Percentiles rank a stretch among this genome's conserved stretches.
Evolutionary conservation across 164 flowering plant species (phyloP).

Genomic region (Chimonanthus praecox): DNA sequence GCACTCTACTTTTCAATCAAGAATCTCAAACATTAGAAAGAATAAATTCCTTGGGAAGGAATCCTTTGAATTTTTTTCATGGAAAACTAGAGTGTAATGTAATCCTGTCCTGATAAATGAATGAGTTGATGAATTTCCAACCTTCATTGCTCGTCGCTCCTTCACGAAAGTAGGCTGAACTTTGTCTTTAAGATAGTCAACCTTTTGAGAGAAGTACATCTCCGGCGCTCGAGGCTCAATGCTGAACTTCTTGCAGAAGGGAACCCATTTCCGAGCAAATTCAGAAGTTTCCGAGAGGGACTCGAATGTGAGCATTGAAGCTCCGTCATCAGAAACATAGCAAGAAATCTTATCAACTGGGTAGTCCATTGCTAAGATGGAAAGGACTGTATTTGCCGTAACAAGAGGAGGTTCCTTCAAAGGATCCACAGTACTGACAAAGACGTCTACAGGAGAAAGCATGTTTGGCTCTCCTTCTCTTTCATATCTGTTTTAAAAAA

Average conservation of each 20-base stretch:
- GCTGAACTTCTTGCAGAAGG: conserved; percentile 80
- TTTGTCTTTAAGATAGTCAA: conserved; percentile 91
- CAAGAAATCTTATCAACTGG: conserved; percentile 89
- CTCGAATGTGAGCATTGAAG: conserved; percentile 90
- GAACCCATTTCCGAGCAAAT: conserved; percentile 92
- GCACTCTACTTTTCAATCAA: no score
- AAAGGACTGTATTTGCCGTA: conserved; percentile 77
- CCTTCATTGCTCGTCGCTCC: conserved; percentile 97
- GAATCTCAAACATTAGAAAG: no score
- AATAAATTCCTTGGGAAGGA: no score
- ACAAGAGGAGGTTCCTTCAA: conserved; percentile 94
- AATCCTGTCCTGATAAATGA: no score
- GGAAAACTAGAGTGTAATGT: neutral
- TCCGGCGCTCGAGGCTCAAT: conserved; percentile 98
- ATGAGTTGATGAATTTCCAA: conserved; percentile 8
- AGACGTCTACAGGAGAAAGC: conserved; percentile 77
- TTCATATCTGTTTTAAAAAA: conserved; percentile 51
- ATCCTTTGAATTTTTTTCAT: neutral
- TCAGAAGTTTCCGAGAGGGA: conserved; percentile 87
- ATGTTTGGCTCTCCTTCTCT: conserved; percentile 81
- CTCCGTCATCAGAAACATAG: conserved; percentile 94
- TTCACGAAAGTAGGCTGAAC: conserved; percentile 94
- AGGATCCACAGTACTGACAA: conserved; percentile 94
- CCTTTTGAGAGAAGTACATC: conserved; percentile 74
- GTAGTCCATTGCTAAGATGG: conserved; percentile 87